Evolutionary conservation across 106 monocot genomes (phyloP).

Genomic region (Triglochin maritima): DNA sequence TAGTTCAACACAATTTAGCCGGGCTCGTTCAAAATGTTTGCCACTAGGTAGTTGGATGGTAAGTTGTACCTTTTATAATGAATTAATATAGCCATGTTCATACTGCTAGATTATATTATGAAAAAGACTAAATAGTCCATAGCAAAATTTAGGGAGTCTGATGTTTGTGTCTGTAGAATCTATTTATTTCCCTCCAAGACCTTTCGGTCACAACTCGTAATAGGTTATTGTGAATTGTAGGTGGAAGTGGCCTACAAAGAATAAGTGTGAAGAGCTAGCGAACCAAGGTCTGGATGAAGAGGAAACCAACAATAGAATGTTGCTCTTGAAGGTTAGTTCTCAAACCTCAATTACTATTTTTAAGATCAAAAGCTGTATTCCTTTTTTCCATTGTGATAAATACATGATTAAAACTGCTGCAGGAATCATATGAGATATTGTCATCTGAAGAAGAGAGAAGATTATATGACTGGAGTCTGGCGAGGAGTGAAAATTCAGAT

Average conservation of each 20-base stretch:
- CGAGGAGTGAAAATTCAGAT: slow-evolving; percentile 61
- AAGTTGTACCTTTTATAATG: too few relatives aligned
- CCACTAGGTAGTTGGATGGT: too few relatives aligned
- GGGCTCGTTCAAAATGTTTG: too few relatives aligned
- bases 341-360: background rate
- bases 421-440: slow-evolving; percentile 79
- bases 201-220: background rate
- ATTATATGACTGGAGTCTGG: slow-evolving; percentile 87
- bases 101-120: too few relatives aligned
- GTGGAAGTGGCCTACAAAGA: slow-evolving; percentile 45
- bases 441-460: slow-evolving; percentile 86
- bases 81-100: too few relatives aligned
- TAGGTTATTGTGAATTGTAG: slow-evolving; percentile 11
- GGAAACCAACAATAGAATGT: slow-evolving; percentile 26
- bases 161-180: too few relatives aligned
- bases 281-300: slow-evolving; percentile 53
- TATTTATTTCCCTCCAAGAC: too few relatives aligned
- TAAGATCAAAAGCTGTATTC: background rate
- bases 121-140: too few relatives aligned
- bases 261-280: slow-evolving; percentile 59
- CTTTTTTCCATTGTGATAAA: background rate
- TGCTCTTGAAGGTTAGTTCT: slow-evolving; percentile 79
- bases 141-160: too few relatives aligned
- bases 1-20: too few relatives aligned
- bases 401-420: background rate